A percentile compares a stretch with the other conserved stretches of the same genome.
Evolutionary conservation across 2,329 filamentous ascomycete genomes (phyloP).

Genomic region (Arthrinium puccinioides): DNA sequence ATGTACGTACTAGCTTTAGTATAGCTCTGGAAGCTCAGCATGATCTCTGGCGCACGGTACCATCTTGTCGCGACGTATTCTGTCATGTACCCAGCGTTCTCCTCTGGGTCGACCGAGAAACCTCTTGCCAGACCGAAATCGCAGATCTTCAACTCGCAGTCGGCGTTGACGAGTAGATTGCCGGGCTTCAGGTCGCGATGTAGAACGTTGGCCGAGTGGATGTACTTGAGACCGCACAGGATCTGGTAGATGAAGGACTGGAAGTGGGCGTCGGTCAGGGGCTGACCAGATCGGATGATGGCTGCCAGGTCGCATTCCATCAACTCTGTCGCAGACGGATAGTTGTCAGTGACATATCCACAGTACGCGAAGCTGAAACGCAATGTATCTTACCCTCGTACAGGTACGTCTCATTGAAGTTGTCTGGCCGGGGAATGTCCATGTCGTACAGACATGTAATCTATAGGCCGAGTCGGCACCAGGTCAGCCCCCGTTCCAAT

Average conservation of each 20-base stretch:
- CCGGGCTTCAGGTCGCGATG: constrained; percentile 96
- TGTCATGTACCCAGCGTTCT: constrained; percentile 99
- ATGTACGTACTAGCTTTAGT: constrained; percentile 94
- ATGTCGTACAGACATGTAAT: constrained; percentile 99
- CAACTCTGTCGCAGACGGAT: constrained; percentile 55
- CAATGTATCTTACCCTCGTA: constrained; percentile 92
- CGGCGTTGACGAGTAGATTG: constrained; percentile 94
- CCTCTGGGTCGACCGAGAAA: constrained; percentile 93
- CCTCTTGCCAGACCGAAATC: constrained; percentile 95
- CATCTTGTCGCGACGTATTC: constrained; percentile 98
- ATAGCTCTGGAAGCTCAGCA: constrained; percentile 99
- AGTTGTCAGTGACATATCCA: neutral
- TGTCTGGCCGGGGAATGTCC: constrained; percentile 95
- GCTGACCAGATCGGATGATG: constrained; percentile 95
- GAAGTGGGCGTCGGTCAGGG: constrained; percentile 96
- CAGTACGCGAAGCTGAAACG: no score
- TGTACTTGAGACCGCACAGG: constrained; percentile 96
- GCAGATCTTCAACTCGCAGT: constrained; percentile 98
- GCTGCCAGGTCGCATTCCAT: constrained; percentile 99
- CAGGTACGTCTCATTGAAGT: constrained; percentile 98
- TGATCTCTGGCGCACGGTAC: constrained; percentile 93
- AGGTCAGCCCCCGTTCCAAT: no score
- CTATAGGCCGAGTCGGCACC: constrained; percentile 48
- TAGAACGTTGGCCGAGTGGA: constrained; percentile 95
- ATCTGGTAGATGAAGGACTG: constrained; percentile 99